Base-by-base conservation (phyloP, 2,329 filamentous ascomycete genomes). In the Fusarium zealandicum region DNA sequence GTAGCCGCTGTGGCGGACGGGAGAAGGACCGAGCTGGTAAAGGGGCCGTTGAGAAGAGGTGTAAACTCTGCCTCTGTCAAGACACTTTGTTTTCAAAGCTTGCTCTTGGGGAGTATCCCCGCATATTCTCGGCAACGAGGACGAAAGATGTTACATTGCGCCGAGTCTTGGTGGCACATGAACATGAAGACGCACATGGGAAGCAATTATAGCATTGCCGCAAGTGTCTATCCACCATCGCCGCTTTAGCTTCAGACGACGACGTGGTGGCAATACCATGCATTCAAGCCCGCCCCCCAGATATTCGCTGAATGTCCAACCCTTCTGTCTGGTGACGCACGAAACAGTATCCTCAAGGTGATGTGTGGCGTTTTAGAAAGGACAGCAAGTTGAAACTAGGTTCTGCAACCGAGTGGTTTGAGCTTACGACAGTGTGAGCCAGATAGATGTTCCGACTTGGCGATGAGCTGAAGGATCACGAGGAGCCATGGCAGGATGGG, bases 1-100 rank as follows among this genome's bases (percentile, higher is more conserved):
- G 9, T 17, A n/a, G 40, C 27, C 37, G 27, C 33, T 43, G 54
- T 58, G 47, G 45, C 44, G 40, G 32, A 38, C 43, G 49, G 57
- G 28, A 52, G 41, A 51, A 57, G 39, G 49, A 40, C 53, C 58
- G 48, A 66, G 46, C 40, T 58, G 28, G 49, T 44, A 42, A 47
- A 54, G 25, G 44, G 28, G 41, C 49, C 20, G 37, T 27, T 51
- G 30, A 48, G 17, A 31, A 51, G 33, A 20, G 30, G n/a, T n/a
- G 18, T 13, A 18, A 57, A 56, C 30, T 54, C 35, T 50, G 39
- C 27, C 30, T 54, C 35, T 50, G 39, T 28, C 47, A 32, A 9
- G 36, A 25, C 22, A 32, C 16, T 40, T 22, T 40, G 31, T 30
- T 37, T 47, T 14, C 39, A 64, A 60, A 53, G 45, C 54, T 59